Evolutionary conservation across 1,284 basidiomycete genomes (phyloP), one percentile per base, ranked within the genome.

Genomic region (Ustilago esculenta): DNA sequence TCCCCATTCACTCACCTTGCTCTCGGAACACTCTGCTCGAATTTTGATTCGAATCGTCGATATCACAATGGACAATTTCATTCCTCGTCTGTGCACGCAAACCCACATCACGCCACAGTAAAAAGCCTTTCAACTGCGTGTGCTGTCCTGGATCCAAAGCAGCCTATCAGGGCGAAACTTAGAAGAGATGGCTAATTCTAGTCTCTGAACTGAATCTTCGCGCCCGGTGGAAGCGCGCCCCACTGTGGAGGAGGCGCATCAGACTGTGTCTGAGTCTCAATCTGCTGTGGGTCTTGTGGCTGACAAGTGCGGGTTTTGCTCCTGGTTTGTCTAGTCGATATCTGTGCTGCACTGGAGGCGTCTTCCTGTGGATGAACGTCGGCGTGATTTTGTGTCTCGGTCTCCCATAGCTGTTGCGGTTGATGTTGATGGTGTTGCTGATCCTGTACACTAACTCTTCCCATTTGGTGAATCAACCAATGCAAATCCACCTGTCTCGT

Each of bases 191-290:
- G n/a, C n/a, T 25, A 14, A 23, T 6, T n/a, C 46, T 30, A 65
- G 24, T 75, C 72, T 12, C 41, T 48, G 37, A 79, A 79, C 18
- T 64, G 67, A 21, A 79, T 79, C 44, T 72, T 65, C 1, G 73
- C 77, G 5, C 77, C 77, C 0, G 64, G 54, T 3, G 61, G 66
- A 20, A 77, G 64, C 10, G 68, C 66, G n/a, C 77, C 77, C 68
- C 72, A 74, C 15, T 69, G 54, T n/a, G 72, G 72, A 3, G 30
- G 45, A 12, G n/a, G 39, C 39, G 36, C 32, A 5, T 34, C 34
- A 14, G 21, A n/a, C 24, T 41, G 41, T 9, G 20, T 10, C 25
- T 18, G 20, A 6, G 18, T 20, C 20, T 43, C 43, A 9, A 1
- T 27, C 34, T 54, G 42, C 30, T 52, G 39, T n/a, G 41, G 41